A percentile compares a stretch with the other conserved stretches of the same genome.
Evolutionary conservation across 202 grass and related monocot genomes (phyloP).

Genomic region (Dendrocalamus latiflorus): DNA sequence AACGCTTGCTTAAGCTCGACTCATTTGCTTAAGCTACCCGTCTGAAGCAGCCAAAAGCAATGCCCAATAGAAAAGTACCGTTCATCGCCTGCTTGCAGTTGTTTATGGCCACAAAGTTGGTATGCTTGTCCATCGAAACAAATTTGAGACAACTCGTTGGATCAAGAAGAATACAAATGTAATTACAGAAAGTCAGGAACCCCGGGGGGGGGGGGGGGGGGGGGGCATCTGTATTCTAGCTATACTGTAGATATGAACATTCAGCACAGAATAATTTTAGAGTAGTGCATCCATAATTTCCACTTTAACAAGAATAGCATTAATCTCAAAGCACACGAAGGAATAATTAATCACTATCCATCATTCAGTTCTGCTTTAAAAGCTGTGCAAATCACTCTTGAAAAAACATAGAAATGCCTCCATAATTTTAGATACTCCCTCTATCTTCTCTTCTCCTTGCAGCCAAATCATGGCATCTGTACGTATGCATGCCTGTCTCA

Average conservation of each 20-base stretch:
- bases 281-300: too few relatives aligned
- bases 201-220: neutral
- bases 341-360: too few relatives aligned
- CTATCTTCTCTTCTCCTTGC: neutral
- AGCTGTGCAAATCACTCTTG: too few relatives aligned
- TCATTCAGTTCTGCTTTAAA: too few relatives aligned
- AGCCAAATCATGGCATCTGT: neutral
- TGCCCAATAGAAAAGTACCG: neutral
- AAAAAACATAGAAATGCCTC: too few relatives aligned
- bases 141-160: neutral
- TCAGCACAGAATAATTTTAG: neutral
- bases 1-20: neutral
- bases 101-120: neutral
- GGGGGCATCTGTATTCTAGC: constrained; percentile 17
- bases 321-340: too few relatives aligned
- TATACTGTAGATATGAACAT: constrained; percentile 24
- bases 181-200: constrained; percentile 26
- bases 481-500: neutral
- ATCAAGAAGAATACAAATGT: constrained; percentile 23
- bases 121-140: neutral
- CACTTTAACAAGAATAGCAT: too few relatives aligned
- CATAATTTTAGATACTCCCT: neutral
- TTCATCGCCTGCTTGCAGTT: neutral
- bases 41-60: neutral
- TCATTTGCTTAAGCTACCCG: neutral